Percentiles rank a stretch among this genome's conserved stretches.
Evolutionary conservation across 2,329 filamentous ascomycete species (phyloP).

Genomic region (Botrytis aclada): DNA sequence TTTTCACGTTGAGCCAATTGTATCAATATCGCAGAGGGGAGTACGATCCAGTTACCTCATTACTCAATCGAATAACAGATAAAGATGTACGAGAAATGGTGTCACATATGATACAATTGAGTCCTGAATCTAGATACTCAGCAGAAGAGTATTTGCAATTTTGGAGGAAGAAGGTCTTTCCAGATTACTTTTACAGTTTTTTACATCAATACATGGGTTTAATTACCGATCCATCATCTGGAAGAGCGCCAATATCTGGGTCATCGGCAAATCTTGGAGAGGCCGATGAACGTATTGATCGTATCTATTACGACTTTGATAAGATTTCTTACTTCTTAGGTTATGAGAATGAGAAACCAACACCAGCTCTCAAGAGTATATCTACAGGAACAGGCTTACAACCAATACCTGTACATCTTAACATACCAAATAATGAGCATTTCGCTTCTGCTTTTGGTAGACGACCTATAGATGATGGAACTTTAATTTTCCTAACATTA

Average conservation of each 20-base stretch:
- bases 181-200: constrained; percentile 95
- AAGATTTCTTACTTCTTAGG: constrained; percentile 95
- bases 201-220: constrained; percentile 97
- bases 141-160: constrained; percentile 93
- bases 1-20: constrained; percentile 96
- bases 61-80: constrained; percentile 84
- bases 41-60: constrained; percentile 79
- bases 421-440: constrained; percentile 81
- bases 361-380: constrained; percentile 37
- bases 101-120: constrained; percentile 91
- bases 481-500: constrained; percentile 85
- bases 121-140: constrained; percentile 87
- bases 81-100: constrained; percentile 84
- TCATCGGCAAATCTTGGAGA: constrained; percentile 73
- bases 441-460: constrained; percentile 59
- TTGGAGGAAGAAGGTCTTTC: constrained; percentile 89
- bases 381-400: constrained; percentile 52
- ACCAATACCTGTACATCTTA: constrained; percentile 77
- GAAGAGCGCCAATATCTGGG: constrained; percentile 67
- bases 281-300: constrained; percentile 89
- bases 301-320: constrained; percentile 91
- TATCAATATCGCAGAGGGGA: constrained; percentile 92
- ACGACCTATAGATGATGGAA: constrained; percentile 76
- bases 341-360: constrained; percentile 52
- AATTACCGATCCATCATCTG: constrained; percentile 85